These are phyloP conservation scores for Xylaria sp. DNA, from an alignment of 2,329 filamentous ascomycete species.

Conservation along the genomic window DNA sequence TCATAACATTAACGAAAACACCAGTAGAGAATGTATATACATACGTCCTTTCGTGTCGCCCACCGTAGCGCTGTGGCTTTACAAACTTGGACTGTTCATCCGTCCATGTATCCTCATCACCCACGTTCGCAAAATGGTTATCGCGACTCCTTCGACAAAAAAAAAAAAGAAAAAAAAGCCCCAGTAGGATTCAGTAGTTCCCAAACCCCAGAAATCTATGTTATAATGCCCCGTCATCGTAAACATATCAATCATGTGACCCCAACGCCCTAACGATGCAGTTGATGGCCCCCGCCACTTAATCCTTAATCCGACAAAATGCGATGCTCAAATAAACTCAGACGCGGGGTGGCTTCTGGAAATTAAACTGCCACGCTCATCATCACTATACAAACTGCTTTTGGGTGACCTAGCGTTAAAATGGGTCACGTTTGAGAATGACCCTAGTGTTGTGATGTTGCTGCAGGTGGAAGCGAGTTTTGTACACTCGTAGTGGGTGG, in stretches of 20 bases:
- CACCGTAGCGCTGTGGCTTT: conserved; percentile 8
- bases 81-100: neutral
- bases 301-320: neutral
- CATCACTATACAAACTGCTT: conserved; percentile 3
- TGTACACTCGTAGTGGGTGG: conserved; percentile 7
- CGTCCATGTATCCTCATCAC: neutral
- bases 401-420: neutral
- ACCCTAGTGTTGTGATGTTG: conserved; percentile 16
- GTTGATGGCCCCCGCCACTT: conserved; percentile 1
- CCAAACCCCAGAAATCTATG: neutral
- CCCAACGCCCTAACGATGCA: conserved; percentile 19
- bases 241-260: conserved; percentile 13
- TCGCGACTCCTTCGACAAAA: neutral
- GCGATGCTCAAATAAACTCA: conserved; percentile 10
- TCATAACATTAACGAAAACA: no score
- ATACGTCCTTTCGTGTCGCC: conserved; percentile 1
- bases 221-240: neutral
- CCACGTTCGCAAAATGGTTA: neutral
- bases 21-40: neutral
- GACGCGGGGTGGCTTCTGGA: neutral
- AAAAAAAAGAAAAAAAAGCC: no score
- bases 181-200: neutral
- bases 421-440: neutral
- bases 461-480: conserved; percentile 8
- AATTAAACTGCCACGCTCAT: neutral